These are phyloP conservation scores for Colletotrichum sublineola DNA, from an alignment of 2,329 filamentous ascomycete species.

Conservation along the genomic window DNA sequence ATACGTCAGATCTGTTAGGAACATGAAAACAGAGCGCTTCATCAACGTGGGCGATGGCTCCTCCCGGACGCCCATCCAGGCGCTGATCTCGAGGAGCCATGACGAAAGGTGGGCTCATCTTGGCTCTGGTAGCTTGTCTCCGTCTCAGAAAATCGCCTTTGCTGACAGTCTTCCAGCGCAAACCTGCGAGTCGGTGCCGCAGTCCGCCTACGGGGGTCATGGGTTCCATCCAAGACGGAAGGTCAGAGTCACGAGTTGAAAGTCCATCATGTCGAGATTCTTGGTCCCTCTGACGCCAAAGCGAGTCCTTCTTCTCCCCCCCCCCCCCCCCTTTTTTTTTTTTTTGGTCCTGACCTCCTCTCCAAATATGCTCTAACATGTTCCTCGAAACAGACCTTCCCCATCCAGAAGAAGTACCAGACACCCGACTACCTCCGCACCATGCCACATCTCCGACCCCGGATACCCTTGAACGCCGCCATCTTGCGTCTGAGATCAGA, in stretches of 20 bases:
- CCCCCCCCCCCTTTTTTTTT: slow-evolving; percentile 49
- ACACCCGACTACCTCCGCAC: slow-evolving; percentile 89
- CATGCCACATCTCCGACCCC: slow-evolving; percentile 86
- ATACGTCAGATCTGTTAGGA: slow-evolving; percentile 85
- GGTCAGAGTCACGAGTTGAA: slow-evolving; percentile 86
- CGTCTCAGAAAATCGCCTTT: slow-evolving; percentile 45
- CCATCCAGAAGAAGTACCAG: slow-evolving; percentile 97
- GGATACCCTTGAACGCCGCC: slow-evolving; percentile 84
- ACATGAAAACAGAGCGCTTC: slow-evolving; percentile 88
- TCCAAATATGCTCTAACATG: slow-evolving; percentile 20
- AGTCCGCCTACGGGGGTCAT: slow-evolving; percentile 81
- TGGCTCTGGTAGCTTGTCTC: slow-evolving; percentile 34
- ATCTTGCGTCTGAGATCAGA: slow-evolving; percentile 87
- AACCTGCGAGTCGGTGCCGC: slow-evolving; percentile 82
- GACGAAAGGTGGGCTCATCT: slow-evolving; percentile 73
- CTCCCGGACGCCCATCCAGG: slow-evolving; percentile 82
- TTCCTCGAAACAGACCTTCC: slow-evolving; percentile 75
- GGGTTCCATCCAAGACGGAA: slow-evolving; percentile 77
- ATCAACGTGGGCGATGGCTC: slow-evolving; percentile 90
- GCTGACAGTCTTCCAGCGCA: slow-evolving; percentile 62
- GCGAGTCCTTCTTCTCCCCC: slow-evolving; percentile 61
- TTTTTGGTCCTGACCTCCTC: slow-evolving; percentile 33
- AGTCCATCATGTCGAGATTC: slow-evolving; percentile 75
- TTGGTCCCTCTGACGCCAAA: slow-evolving; percentile 84
- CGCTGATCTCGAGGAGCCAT: slow-evolving; percentile 79